Base-by-base conservation (phyloP, 768 basidiomycete species). In the Agaricus subrufescens region DNA sequence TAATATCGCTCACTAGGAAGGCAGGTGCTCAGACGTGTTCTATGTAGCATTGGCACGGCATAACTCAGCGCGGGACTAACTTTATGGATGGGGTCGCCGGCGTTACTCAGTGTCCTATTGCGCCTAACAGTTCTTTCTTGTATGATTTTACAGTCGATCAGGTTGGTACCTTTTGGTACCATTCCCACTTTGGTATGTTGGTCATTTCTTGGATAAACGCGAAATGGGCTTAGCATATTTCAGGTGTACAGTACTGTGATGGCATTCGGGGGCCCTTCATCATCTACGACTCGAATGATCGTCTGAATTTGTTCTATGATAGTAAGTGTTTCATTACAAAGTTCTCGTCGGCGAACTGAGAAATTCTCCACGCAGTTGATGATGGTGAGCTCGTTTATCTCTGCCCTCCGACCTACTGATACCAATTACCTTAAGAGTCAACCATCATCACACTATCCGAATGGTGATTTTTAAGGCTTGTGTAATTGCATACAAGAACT, bases 141-240 rank as follows among this genome's bases (percentile, higher is more conserved):
- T 78, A 80, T 59, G 50, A 67, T 8, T 74, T 79, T 58, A 52
- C 60, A 5, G 62, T 63, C 3, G 64, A 63, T 3, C 61, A 77
- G 60, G 68, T 74, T 3, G 76, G 78, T 19, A 72, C 67, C 15
- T 82, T 69, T 60, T 81, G 80, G 79, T 72, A 66, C 29, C 64
- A 65, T 52, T 67, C 62, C 2, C 58, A 61, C 38, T 59, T 56
- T 46, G 45, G 60, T 56, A 26, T 37, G 60, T 56, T 14, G 30
- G 38, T 2, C 19, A 19, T n/a, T 0, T 26, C 30, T 29, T 31
- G 4, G 5, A 31, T 19, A 19, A 19, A n/a, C 2, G 4, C 26
- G n/a, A 31, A n/a, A 31, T 12, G 3, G 54, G 14, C 23, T 31
- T 29, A 37, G 51, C 15, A 11, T 9, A 42, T 19, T 14, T 30